A percentile compares a stretch with the other conserved stretches of the same genome.
phyloP scores from a whole-genome alignment of 176 grass and related monocot species.

The Triticum urartu region DNA sequence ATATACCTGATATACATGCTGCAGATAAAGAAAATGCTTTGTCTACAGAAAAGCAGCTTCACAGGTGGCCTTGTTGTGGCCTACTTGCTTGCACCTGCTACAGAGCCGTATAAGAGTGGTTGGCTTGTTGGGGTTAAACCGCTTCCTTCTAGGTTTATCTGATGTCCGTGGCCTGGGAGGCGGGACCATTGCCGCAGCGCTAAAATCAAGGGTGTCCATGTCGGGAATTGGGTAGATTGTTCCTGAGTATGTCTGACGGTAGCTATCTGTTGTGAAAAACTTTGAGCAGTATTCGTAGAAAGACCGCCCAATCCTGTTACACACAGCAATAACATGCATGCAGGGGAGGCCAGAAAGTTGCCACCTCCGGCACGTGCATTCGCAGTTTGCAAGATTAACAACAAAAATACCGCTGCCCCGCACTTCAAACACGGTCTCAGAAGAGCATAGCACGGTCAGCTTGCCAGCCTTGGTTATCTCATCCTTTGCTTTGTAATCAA shows the following conservation, averaged over 20 bases:
- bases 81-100: constrained; percentile 85
- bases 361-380: constrained; percentile 94
- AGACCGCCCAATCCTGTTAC: constrained; percentile 61
- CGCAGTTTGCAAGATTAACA: constrained; percentile 75
- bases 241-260: constrained; percentile 68
- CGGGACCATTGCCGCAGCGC: constrained; percentile 54
- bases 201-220: constrained; percentile 80
- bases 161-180: constrained; percentile 63
- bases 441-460: constrained; percentile 83
- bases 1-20: constrained; percentile 34
- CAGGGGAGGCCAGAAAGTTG: constrained; percentile 88
- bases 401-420: constrained; percentile 78
- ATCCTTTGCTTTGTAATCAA: constrained; percentile 76
- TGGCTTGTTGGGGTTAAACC: constrained; percentile 74
- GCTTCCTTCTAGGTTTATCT: constrained; percentile 80
- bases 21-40: constrained; percentile 7
- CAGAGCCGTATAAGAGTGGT: constrained; percentile 75
- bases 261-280: constrained; percentile 74
- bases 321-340: constrained; percentile 86
- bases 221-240: constrained; percentile 78
- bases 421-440: constrained; percentile 94
- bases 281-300: constrained; percentile 81
- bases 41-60: constrained; percentile 62
- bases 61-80: constrained; percentile 96
- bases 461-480: constrained; percentile 65